These are phyloP conservation scores for Cylindrotheca fusiformis DNA, from an alignment of 108 stramenopile species.

Conservation along the genomic window DNA sequence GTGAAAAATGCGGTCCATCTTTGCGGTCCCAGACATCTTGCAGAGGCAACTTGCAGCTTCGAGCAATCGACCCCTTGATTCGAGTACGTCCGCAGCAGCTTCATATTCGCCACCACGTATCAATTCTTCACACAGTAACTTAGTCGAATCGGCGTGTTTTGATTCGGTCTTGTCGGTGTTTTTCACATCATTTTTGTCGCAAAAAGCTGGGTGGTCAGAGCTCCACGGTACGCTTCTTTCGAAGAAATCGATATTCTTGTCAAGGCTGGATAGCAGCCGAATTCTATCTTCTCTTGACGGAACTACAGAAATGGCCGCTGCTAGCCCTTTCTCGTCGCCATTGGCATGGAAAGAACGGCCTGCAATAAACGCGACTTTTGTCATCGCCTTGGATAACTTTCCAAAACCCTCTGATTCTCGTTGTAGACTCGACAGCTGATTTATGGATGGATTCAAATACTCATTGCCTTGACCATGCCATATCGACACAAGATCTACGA, in stretches of 20 bases:
- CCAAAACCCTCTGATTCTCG: not conserved
- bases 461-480: not conserved
- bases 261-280: not conserved
- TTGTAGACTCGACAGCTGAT: not conserved
- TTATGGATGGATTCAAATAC: not conserved
- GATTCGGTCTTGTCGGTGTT: not conserved
- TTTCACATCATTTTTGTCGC: not conserved
- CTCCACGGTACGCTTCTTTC: not conserved
- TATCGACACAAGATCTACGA: not conserved
- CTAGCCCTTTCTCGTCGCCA: not conserved
- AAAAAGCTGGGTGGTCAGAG: not conserved
- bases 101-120: not conserved
- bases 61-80: not conserved
- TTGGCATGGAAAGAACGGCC: not conserved
- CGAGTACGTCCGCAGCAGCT: not conserved
- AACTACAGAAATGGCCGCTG: not conserved
- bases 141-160: not conserved
- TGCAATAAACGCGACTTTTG: not conserved
- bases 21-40: not conserved
- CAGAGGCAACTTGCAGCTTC: not conserved
- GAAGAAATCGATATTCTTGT: not conserved
- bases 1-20: not conserved
- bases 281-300: not conserved
- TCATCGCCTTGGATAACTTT: not conserved
- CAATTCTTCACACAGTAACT: not conserved